Percentiles rank a stretch among this genome's conserved stretches.
Evolutionary conservation across 176 grass and related monocot genomes (phyloP).

Genomic region (Musa acuminata): DNA sequence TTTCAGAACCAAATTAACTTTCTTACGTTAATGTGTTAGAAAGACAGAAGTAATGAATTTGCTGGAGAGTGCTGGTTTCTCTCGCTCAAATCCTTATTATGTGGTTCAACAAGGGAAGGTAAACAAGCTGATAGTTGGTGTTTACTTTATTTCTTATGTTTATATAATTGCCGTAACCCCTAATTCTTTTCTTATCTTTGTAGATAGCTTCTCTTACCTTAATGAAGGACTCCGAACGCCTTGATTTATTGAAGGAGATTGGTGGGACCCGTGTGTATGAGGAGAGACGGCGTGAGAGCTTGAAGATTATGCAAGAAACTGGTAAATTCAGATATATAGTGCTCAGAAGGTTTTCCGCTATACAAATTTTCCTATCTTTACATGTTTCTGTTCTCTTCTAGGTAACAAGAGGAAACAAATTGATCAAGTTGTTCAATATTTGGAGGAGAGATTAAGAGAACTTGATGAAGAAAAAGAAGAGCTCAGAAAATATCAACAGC

Average conservation of each 20-base stretch:
- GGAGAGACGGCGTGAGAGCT: conserved; percentile 84
- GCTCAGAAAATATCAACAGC: conserved; percentile 88
- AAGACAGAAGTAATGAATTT: conserved; percentile 99
- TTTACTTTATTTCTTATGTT: conserved; percentile 13
- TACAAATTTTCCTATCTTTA: neutral
- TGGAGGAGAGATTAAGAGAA: conserved; percentile 83
- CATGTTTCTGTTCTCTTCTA: conserved; percentile 19
- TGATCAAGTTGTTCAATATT: conserved; percentile 86
- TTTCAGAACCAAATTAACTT: conserved; percentile 17
- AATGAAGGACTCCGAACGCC: conserved; percentile 95
- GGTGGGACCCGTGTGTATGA: conserved; percentile 95
- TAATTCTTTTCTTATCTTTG: conserved; percentile 14
- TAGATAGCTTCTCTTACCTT: conserved; percentile 94
- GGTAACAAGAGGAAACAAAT: conserved; percentile 99
- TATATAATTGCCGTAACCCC: conserved; percentile 9
- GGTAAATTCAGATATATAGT: conserved; percentile 32
- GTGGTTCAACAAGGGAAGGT: conserved; percentile 99
- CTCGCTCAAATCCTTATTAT: conserved; percentile 97
- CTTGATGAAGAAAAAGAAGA: conserved; percentile 99
- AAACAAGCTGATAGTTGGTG: conserved; percentile 17
- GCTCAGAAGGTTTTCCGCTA: neutral
- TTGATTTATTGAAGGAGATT: conserved; percentile 99
- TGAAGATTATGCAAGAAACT: conserved; percentile 99
- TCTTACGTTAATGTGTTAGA: conserved; percentile 31
- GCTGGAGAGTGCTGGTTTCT: conserved; percentile 97